Evolutionary conservation across 208 protist species (phyloP).

Genomic region (Crithidia thermophila): DNA sequence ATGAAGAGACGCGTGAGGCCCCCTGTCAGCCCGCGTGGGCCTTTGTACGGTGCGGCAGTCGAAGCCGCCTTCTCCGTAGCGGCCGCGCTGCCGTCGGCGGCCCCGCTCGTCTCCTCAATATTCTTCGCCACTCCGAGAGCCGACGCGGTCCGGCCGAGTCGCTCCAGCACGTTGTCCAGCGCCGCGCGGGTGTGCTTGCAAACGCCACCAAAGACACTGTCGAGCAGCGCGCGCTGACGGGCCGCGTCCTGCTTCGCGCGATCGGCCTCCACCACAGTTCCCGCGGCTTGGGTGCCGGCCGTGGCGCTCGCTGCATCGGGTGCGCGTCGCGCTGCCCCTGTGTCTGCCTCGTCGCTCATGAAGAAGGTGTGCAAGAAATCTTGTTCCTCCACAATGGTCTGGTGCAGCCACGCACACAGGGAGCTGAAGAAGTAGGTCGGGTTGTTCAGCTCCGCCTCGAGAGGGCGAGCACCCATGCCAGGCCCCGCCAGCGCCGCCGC

Average conservation of each 20-base stretch:
- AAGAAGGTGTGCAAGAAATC: conserved; percentile 73
- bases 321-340: neutral
- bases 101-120: neutral
- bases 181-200: conserved; percentile 67
- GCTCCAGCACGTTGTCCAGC: conserved; percentile 66
- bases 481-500: neutral
- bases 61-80: neutral
- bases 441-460: conserved; percentile 84
- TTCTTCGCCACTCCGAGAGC: conserved; percentile 11
- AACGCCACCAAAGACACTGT: conserved; percentile 68
- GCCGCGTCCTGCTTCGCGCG: conserved; percentile 14
- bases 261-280: neutral
- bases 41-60: conserved; percentile 16
- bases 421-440: conserved; percentile 84
- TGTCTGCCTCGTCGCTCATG: conserved; percentile 16
- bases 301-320: neutral
- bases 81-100: neutral
- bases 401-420: conserved; percentile 87
- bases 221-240: conserved; percentile 39
- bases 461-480: conserved; percentile 46
- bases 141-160: conserved; percentile 45
- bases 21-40: conserved; percentile 39
- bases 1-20: conserved; percentile 45
- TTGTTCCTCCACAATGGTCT: conserved; percentile 80
- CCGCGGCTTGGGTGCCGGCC: neutral